Percentiles rank a stretch among this genome's conserved stretches.
Conservation (phyloP, 2,329 filamentous ascomycete species). For the Beauveria sp. region DNA sequence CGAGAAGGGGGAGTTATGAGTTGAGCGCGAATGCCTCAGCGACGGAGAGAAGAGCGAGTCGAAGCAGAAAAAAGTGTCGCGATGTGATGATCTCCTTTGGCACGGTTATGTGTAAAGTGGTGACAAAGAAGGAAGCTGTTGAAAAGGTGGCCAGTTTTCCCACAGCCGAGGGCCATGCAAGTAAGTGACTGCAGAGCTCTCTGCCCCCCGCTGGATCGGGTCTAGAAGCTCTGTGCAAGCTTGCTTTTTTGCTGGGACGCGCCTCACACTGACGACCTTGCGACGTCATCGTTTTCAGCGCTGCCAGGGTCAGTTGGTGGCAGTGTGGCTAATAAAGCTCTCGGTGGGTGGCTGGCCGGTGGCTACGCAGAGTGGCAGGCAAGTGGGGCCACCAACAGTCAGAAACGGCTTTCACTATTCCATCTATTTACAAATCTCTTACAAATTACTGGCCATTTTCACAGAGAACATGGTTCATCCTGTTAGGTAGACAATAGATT, state of each 20-base stretch:
- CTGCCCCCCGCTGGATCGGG: constrained; percentile 1
- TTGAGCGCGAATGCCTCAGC: background rate
- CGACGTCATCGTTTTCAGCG: constrained; percentile 9
- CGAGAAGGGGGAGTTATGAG: background rate
- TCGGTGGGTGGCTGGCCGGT: background rate
- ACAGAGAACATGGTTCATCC: background rate
- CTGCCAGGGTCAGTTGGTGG: background rate
- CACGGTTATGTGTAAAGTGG: background rate
- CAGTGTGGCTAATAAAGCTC: constrained; percentile 4
- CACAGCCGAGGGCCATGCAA: background rate
- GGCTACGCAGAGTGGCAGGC: no score
- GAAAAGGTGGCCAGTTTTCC: constrained; percentile 8
- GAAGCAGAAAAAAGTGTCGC: background rate
- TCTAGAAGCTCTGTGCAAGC: constrained; percentile 6
- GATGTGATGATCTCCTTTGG: background rate
- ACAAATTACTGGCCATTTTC: background rate
- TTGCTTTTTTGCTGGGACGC: background rate
- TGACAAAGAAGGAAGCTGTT: background rate
- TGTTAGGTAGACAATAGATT: background rate
- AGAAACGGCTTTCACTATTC: no score
- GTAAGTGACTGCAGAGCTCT: constrained; percentile 2
- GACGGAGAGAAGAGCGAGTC: background rate
- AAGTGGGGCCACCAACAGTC: no score
- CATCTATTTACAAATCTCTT: no score
- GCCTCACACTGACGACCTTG: constrained; percentile 3